Evolutionary conservation across 2,329 filamentous ascomycete species (phyloP), one percentile per base, ranked within the genome.

Genomic region (Fusarium sarcochroum): DNA sequence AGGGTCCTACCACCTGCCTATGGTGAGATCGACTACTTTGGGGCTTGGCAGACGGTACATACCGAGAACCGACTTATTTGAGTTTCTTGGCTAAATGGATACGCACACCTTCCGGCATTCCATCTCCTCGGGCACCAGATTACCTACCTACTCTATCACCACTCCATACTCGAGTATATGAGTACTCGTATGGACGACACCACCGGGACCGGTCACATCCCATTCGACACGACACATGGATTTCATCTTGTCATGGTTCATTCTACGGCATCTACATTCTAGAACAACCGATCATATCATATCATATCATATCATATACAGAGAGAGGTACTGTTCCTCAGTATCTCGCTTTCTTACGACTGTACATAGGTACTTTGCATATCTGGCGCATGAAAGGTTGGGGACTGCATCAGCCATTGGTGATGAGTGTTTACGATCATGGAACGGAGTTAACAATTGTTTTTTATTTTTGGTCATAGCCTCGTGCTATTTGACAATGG

Each of bases 1-100:
- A 80, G 84, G 17, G 85, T 87, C 20, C 78, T 84, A 18, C 86
- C 86, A 13, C 86, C 86, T 3, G 80, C 80, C 7, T 89, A 88
- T 70, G 84, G 84, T 40, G 85, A 87, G 71, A 78, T 82, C 46
- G 81, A 86, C 55, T 78, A 81, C 62, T 82, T 82, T 58, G 83
- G 83, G 1, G 80, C 85, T 32, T 86, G 83, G 83, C 83, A 85
- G 72, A 76, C 82, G 41, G 80, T 85, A 52, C 81, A 82, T 68
- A 82, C 83, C 8, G 84, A 86, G 73, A 86, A 86, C 72, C 74
- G 78, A 69, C 77, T 80, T 53, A 80, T 85, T 30, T 86, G 73
- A 62, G 52, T 38, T 46, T 40, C 52, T 53, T 56, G 53, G 52
- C 61, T 55, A 52, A 44, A 37, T 45, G 53, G 30, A 52, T 41